Evolutionary conservation across 495 filamentous ascomycete genomes (phyloP), one percentile per base, ranked within the genome.

Genomic region (Darksidea phi): DNA sequence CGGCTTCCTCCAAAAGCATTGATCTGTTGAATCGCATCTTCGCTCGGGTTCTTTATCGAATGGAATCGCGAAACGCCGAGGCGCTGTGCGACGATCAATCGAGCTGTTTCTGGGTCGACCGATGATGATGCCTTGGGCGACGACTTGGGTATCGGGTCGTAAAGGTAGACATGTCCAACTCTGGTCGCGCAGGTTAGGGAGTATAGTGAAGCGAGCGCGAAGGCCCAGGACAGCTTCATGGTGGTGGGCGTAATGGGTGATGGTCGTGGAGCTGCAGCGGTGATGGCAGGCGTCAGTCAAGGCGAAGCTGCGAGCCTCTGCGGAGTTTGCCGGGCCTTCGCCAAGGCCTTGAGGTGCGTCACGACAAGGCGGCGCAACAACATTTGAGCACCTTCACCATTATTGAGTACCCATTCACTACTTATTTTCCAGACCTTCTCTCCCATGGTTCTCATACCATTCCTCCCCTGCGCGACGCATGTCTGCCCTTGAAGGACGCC

Each of bases 61-160:
- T 83, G 81, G 60, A 74, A 80, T 21, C 77, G 64, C 26, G 83
- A 77, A 3, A 82, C 64, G n/a, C 78, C 76, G 56, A 81, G 69
- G 66, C 82, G 76, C 59, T 81, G 78, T 54, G 83, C 81, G 42
- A 86, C 48, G 25, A 86, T 70, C 28, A 81, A 73, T 64, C 77
- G 76, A 45, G 82, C 80, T 34, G 75, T 72, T 64, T 77, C 73
- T 24, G 82, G 75, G 32, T 45, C 69, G 18, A 76, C 64, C 12
- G 59, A 56, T 32, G 61, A 56, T 12, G 42, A 42, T 20, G 57
- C 48, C 50, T 48, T 21, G 32, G 49, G n/a, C 37, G 34, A 23
- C 24, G 21, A 26, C 25, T 50, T 57, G 20, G 48, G 21, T 23
- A 21, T 32, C 20, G 62, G 53, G 54, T 77, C 70, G 65, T 59